Base-by-base conservation (phyloP, 305 asterid genomes). In the Fraxinus baroniana region DNA sequence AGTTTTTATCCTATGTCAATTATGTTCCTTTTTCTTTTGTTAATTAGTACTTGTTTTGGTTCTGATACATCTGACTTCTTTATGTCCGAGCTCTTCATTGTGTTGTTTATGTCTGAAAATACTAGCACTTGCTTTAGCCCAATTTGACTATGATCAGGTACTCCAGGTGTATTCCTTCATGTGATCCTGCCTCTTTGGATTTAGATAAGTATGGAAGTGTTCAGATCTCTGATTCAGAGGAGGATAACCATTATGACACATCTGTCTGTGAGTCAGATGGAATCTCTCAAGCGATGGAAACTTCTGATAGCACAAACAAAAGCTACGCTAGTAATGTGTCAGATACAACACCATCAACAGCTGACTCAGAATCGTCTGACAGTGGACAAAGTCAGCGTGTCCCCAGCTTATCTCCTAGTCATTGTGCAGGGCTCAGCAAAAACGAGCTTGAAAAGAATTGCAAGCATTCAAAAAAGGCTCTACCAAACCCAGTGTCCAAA, bases 191-290 rank as follows among this genome's bases (percentile, higher is more conserved):
- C 74, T 79, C 88, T 8, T 77, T 46, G 87, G 89, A 84, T 85
- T 83, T 83, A 74, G 89, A 85, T 49, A 85, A 80, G 78, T 17
- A 44, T 18, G 90, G 83, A 70, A 84, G 84, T 86, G 85, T 81
- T 79, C 88, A 86, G 84, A 86, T 81, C 80, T 87, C 89, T 73
- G 91, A 89, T 83, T 86, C 92, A 30, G 83, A 62, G 76, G 85
- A 57, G 78, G 85, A 57, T 79, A 79, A 44, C 83, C 78, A 39
- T 76, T 80, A 18, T 72, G 90, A 86, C 74, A 68, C 74, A 72
- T 74, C 89, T 46, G 88, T 74, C 24, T 80, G 86, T 86, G 87
- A 85, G 78, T 83, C 86, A 73, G 91, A 91, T 84, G 89, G 85
- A 82, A 81, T 37, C 24, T 79, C 81, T 36, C 87, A 80, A 80